A percentile compares a stretch with the other conserved stretches of the same genome.
Evolutionary conservation across 805 yeast species (phyloP).

Genomic region (Citeromyces nyonsensis): DNA sequence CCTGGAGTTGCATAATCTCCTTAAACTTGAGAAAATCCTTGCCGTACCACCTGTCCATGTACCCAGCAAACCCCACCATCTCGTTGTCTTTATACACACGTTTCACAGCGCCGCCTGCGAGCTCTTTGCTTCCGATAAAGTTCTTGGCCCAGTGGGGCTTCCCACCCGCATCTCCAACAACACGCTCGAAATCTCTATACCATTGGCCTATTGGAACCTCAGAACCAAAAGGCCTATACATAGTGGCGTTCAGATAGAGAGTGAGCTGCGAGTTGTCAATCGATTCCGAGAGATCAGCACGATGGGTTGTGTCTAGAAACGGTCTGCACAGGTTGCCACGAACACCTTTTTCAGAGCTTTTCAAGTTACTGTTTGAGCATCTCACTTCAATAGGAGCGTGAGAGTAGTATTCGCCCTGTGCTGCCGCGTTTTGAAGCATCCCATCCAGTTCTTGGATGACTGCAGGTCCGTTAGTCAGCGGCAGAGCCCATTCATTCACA

Average conservation of each 20-base stretch:
- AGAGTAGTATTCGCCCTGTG: conserved; percentile 52
- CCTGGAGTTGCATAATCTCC: conserved; percentile 46
- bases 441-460: conserved; percentile 48
- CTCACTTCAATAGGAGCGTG: conserved; percentile 95
- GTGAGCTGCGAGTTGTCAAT: conserved; percentile 68
- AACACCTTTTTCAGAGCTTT: conserved; percentile 44
- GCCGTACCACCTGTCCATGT: conserved; percentile 70
- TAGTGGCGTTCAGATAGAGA: conserved; percentile 80
- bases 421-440: conserved; percentile 45
- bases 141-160: conserved; percentile 99
- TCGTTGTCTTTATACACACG: conserved; percentile 40
- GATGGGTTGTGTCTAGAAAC: conserved; percentile 49
- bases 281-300: conserved; percentile 39
- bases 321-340: conserved; percentile 80
- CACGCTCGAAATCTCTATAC: conserved; percentile 72
- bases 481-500: conserved; percentile 97
- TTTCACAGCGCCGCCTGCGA: conserved; percentile 4
- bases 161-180: conserved; percentile 68
- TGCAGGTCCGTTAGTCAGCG: conserved; percentile 62
- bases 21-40: conserved; percentile 48
- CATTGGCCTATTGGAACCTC: conserved; percentile 64
- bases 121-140: conserved; percentile 44
- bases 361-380: conserved; percentile 69
- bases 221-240: conserved; percentile 84
- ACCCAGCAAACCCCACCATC: conserved; percentile 66